These are phyloP conservation scores for Myxozyma neglecta DNA, from an alignment of 805 yeast genomes.

Conservation along the genomic window DNA sequence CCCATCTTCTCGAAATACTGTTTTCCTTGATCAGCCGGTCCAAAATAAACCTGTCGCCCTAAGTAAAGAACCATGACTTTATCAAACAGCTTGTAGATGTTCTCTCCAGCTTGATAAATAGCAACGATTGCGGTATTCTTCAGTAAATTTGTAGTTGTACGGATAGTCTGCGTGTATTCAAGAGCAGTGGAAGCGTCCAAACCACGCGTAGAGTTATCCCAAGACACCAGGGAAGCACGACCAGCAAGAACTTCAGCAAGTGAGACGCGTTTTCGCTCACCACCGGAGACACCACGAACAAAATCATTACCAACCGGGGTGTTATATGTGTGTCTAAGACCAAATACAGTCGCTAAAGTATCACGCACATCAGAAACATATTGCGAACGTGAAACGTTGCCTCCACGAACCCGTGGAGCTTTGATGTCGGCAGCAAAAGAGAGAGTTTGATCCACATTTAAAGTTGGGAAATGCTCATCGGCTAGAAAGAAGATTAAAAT, in stretches of 20 bases:
- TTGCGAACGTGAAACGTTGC: constrained; percentile 49
- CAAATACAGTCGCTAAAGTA: constrained; percentile 56
- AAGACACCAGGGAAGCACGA: constrained; percentile 52
- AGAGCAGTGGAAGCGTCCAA: constrained; percentile 69
- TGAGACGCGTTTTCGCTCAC: constrained; percentile 58
- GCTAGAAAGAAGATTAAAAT: constrained; percentile 33
- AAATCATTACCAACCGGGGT: constrained; percentile 50
- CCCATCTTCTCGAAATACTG: constrained; percentile 56
- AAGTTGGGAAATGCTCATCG: constrained; percentile 73
- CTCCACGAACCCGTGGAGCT: constrained; percentile 58
- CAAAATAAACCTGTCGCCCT: constrained; percentile 58
- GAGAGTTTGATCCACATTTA: constrained; percentile 72
- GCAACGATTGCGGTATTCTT: constrained; percentile 59
- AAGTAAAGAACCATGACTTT: constrained; percentile 55
- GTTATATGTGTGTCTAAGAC: constrained; percentile 44
- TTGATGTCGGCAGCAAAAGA: constrained; percentile 68
- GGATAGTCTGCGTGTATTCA: constrained; percentile 59
- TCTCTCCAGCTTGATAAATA: constrained; percentile 58
- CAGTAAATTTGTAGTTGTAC: constrained; percentile 51
- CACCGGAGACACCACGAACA: constrained; percentile 61
- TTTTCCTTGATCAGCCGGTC: constrained; percentile 50
- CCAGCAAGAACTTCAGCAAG: constrained; percentile 53
- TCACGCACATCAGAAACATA: constrained; percentile 75
- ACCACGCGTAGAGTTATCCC: constrained; percentile 75
- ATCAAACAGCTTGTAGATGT: constrained; percentile 55